These are phyloP conservation scores for Paraphaeosphaeria minitans DNA, from an alignment of 2,329 filamentous ascomycete genomes.

Conservation along the genomic window DNA sequence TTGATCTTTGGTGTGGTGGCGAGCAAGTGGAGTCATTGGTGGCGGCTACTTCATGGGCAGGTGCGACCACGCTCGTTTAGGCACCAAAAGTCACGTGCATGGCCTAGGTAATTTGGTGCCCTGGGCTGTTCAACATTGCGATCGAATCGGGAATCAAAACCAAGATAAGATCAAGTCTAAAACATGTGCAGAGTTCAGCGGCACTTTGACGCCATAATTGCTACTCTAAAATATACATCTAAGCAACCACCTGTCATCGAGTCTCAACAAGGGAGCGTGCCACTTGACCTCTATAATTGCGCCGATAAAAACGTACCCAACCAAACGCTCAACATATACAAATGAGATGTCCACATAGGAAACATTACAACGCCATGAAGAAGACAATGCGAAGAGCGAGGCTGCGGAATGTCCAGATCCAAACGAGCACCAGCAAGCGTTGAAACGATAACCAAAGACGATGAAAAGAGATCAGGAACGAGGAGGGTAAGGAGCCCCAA, in stretches of 20 bases:
- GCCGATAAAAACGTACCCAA: not conserved
- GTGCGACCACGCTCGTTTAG: not conserved
- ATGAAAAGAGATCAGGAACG: not conserved
- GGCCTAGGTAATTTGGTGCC: too few relatives aligned
- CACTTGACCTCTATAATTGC: conserved; percentile 3
- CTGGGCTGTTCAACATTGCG: too few relatives aligned
- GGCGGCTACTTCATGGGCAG: not conserved
- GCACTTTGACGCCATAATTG: not conserved
- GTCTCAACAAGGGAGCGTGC: not conserved
- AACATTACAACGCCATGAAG: not conserved
- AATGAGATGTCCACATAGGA: not conserved
- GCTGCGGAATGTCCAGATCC: not conserved
- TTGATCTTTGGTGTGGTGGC: not conserved
- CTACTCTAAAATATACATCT: not conserved
- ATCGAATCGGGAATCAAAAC: too few relatives aligned
- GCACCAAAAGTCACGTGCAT: not conserved
- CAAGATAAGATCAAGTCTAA: not conserved
- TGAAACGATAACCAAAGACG: not conserved
- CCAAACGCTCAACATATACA: not conserved
- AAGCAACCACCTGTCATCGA: not conserved
- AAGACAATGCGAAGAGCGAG: not conserved
- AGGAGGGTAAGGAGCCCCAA: not conserved
- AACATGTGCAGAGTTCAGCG: not conserved
- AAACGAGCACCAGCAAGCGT: not conserved
- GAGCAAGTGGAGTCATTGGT: not conserved